Evolutionary conservation across 352 stramenopile species (phyloP), one percentile per base, ranked within the genome.

Genomic region (Phytophthora cryptogea): DNA sequence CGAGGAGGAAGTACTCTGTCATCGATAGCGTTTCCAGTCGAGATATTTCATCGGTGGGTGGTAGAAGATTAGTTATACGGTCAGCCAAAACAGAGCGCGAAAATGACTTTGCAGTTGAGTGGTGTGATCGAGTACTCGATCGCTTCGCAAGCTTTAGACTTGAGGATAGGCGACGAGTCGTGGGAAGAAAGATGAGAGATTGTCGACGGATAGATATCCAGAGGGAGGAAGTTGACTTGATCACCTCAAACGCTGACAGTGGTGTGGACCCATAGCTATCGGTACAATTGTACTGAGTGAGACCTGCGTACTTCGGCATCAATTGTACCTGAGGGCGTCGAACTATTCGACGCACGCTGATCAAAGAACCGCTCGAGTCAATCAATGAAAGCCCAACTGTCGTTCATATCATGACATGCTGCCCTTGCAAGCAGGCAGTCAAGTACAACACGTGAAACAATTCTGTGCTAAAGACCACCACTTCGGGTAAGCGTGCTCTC

Each of bases 401-500:
- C 20, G 43, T 36, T 43, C 43, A 55, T 1, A 62, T 39, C 10
- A 43, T 55, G 4, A 43, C 43, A 8, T 54, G n/a, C 8, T 47
- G 14, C 3, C 52, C 47, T 13, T 53, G 58, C 40, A 69, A 41
- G 23, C 61, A 65, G 20, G 47, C 26, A 2, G 61, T 65, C 30
- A 60, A 26, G 26, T 69, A 69, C n/a, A 69, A 31, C 11, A 58
- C 42, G 36, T 65, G 54, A n/a, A 69, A 69, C 7, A 69, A 27
- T 14, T 69, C 61, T 4, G 53, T 60, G 6, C 46, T 65, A 33
- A 65, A 57, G 32, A 65, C 61, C 27, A 65, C 45, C 2, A 69
- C 32, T 41, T 69, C 61, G 6, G 61, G 54, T 20, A 69, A 41
- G 7, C 55, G 47, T 8, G 61, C 54, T 42, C 42, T 60, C 54